phyloP scores from a whole-genome alignment of 2,329 filamentous ascomycete species.

The Xylaria sp. region DNA sequence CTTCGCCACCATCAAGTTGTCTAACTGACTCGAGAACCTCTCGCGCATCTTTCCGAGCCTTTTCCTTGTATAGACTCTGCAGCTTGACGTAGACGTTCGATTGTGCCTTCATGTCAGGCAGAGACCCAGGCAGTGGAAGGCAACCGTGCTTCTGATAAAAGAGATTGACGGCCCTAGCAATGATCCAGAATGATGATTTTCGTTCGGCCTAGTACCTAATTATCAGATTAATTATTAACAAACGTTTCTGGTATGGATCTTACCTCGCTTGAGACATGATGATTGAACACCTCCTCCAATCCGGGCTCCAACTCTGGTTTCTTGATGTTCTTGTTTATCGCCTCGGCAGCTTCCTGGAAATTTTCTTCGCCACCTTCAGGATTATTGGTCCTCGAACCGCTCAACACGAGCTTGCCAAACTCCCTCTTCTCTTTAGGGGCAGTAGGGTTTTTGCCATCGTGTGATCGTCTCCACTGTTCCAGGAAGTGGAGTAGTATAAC shows the following conservation, averaged over 20 bases:
- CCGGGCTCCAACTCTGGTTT: conserved; percentile 73
- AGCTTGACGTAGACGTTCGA: conserved; percentile 89
- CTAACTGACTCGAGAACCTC: conserved; percentile 77
- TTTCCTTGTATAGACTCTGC: conserved; percentile 91
- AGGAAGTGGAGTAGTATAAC: conserved; percentile 85
- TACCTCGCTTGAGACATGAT: conserved; percentile 64
- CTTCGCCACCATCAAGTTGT: conserved; percentile 57
- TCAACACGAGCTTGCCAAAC: conserved; percentile 77
- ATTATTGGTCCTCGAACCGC: conserved; percentile 74
- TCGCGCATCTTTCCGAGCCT: conserved; percentile 80
- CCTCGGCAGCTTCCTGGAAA: conserved; percentile 89
- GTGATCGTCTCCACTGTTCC: conserved; percentile 77
- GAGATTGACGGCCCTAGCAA: conserved; percentile 78
- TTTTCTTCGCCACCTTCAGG: conserved; percentile 94
- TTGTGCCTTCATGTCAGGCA: conserved; percentile 98
- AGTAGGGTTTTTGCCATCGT: conserved; percentile 74
- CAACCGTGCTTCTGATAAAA: conserved; percentile 80
- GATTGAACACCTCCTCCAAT: conserved; percentile 81
- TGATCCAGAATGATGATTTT: conserved; percentile 82
- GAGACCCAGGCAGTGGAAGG: conserved; percentile 83
- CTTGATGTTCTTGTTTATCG: conserved; percentile 88
- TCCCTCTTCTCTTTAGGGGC: conserved; percentile 87
- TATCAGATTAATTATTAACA: conserved; percentile 35
- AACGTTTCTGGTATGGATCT: conserved; percentile 56
- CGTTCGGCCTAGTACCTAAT: conserved; percentile 56